Evolutionary conservation across 1,284 basidiomycete species (phyloP).

Genomic region (Rhodotorula mucilaginosa): DNA sequence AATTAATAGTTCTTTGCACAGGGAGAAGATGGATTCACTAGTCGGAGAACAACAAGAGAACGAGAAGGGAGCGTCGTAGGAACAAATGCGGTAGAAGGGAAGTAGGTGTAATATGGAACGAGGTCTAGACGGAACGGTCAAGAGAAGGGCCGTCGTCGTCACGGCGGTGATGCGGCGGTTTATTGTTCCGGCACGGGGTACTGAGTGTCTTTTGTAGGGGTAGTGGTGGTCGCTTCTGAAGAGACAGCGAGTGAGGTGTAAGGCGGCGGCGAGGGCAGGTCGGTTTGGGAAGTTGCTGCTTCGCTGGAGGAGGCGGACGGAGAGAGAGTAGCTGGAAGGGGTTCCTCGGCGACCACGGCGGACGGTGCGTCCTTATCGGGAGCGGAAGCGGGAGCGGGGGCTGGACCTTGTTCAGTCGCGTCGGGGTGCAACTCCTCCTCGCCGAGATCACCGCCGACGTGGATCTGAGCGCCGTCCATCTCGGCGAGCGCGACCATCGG

Average conservation of each 20-base stretch:
- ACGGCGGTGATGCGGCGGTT: neutral
- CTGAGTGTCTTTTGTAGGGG: no score
- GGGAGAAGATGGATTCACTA: no score
- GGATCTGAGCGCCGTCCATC: constrained; percentile 26
- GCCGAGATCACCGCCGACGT: constrained; percentile 13
- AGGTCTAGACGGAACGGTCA: neutral
- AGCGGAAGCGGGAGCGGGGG: no score
- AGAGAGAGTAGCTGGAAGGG: no score
- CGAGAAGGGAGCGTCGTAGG: no score
- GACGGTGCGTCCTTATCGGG: no score
- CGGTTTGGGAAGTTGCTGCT: neutral
- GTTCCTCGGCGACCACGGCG: neutral
- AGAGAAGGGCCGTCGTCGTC: neutral
- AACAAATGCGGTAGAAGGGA: neutral
- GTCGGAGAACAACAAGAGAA: neutral
- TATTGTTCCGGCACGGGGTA: no score
- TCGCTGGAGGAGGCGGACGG: neutral
- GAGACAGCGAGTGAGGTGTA: neutral
- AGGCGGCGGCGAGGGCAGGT: neutral
- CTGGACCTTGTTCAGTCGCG: neutral
- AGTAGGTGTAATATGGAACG: neutral
- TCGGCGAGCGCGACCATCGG: constrained; percentile 31
- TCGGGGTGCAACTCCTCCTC: neutral
- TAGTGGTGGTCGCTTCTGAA: no score
- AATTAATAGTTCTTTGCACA: no score